Conservation (phyloP, 83 land plant species). For the Picea mariana region DNA sequence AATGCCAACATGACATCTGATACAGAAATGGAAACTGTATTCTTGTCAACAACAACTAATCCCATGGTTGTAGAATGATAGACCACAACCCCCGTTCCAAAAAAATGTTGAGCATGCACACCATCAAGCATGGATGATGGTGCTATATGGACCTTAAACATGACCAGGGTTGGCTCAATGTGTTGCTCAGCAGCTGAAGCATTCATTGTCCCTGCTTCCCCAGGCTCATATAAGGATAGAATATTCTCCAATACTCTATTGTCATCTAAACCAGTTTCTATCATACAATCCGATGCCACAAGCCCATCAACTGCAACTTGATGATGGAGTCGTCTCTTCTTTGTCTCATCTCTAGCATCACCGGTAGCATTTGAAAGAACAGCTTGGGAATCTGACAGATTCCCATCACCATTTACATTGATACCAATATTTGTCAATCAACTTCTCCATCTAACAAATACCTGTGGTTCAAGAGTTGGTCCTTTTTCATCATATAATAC, state of each 20-base stretch:
- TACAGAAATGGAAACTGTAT: slow-evolving; percentile 46
- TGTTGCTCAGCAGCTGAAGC: slow-evolving; percentile 39
- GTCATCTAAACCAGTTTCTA: too few species aligned
- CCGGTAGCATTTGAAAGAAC: too few species aligned
- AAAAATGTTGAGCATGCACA: slow-evolving; percentile 44
- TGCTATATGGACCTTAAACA: slow-evolving; percentile 52
- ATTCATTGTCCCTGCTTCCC: not conserved
- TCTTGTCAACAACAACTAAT: slow-evolving; percentile 43
- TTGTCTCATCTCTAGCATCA: too few species aligned
- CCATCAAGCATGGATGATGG: slow-evolving; percentile 42
- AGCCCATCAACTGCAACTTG: too few species aligned
- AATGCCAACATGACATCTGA: slow-evolving; percentile 54
- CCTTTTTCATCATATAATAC: not conserved
- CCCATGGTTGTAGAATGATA: slow-evolving; percentile 45
- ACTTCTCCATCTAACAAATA: too few species aligned
- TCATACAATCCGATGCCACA: too few species aligned
- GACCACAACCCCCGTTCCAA: slow-evolving; percentile 44
- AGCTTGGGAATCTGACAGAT: too few species aligned
- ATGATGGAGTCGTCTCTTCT: too few species aligned
- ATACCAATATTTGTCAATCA: too few species aligned
- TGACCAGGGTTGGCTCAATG: slow-evolving; percentile 41
- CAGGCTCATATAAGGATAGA: slow-evolving; percentile 1
- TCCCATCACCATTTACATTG: not conserved
- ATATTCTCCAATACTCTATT: not conserved
- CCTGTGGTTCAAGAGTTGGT: too few species aligned